These are phyloP conservation scores for Rhamnella rubrinervis DNA, from an alignment of 331 rosid genomes.

Conservation along the genomic window DNA sequence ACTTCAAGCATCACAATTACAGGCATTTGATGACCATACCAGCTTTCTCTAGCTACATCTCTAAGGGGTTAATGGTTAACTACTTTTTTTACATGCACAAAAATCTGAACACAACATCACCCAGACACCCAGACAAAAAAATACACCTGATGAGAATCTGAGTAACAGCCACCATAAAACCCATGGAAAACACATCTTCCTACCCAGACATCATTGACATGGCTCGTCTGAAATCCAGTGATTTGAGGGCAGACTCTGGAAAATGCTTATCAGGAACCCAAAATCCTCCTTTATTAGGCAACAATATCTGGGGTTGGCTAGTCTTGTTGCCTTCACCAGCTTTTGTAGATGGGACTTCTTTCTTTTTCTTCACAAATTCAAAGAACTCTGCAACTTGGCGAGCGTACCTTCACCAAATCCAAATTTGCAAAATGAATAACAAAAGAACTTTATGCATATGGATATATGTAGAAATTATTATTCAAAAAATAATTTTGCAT, in stretches of 20 bases:
- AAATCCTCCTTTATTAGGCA: conserved; percentile 58
- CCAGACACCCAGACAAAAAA: conserved; percentile 18
- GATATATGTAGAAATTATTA: background rate
- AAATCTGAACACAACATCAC: conserved; percentile 23
- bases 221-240: conserved; percentile 75
- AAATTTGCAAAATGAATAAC: background rate
- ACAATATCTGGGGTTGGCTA: conserved; percentile 51
- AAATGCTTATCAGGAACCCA: conserved; percentile 79
- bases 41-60: conserved; percentile 28
- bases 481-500: no score
- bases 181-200: no score
- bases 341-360: conserved; percentile 45
- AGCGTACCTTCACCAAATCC: conserved; percentile 72
- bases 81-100: conserved; percentile 40
- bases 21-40: conserved; percentile 7
- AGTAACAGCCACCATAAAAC: background rate
- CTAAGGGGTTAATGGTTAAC: conserved; percentile 29
- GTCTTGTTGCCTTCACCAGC: conserved; percentile 38
- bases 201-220: conserved; percentile 71
- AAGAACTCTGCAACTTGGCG: conserved; percentile 94
- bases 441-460: background rate
- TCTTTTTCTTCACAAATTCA: conserved; percentile 86
- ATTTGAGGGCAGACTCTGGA: conserved; percentile 50
- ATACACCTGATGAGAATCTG: conserved; percentile 1
- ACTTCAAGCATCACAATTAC: conserved; percentile 1